Evolutionary conservation across 2,329 filamentous ascomycete species (phyloP).

Genomic region (Scopulariopsis brevicaulis): DNA sequence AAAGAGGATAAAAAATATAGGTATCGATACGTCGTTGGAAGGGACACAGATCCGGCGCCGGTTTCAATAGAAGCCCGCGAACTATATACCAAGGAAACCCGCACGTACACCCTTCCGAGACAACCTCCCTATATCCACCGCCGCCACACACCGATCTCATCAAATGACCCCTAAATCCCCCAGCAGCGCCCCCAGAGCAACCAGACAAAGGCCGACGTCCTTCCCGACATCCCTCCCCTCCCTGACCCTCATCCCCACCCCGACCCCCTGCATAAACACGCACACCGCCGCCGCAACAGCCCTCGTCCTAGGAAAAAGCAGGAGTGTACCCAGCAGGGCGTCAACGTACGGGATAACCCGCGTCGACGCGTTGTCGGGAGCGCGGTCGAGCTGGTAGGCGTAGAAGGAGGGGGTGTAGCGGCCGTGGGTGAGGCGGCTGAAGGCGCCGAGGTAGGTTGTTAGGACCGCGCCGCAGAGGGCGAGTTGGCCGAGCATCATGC

Average conservation of each 20-base stretch:
- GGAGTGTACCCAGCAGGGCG: slow-evolving; percentile 7
- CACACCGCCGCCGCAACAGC: slow-evolving; percentile 4
- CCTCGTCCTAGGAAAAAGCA: slow-evolving; percentile 2
- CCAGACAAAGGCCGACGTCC: not conserved
- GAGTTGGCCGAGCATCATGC: not conserved
- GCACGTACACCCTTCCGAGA: no score
- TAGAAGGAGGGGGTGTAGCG: slow-evolving; percentile 12
- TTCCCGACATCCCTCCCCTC: not conserved
- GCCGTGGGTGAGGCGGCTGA: slow-evolving; percentile 12
- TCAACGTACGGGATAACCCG: slow-evolving; percentile 10
- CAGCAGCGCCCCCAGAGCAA: not conserved
- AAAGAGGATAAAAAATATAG: no score
- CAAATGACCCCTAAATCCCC: not conserved
- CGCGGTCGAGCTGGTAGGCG: slow-evolving; percentile 12
- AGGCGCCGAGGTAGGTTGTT: slow-evolving; percentile 9
- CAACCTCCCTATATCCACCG: no score
- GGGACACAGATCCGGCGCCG: no score
- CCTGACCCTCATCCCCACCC: slow-evolving; percentile 2
- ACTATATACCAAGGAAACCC: no score
- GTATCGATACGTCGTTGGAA: no score
- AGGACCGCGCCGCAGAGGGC: not conserved
- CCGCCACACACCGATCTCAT: no score
- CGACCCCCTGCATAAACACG: slow-evolving; percentile 7
- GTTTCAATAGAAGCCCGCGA: no score
- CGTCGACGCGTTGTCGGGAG: slow-evolving; percentile 10